phyloP scores from a whole-genome alignment of 2,329 filamentous ascomycete species.

The Pseudogymnoascus sp. region DNA sequence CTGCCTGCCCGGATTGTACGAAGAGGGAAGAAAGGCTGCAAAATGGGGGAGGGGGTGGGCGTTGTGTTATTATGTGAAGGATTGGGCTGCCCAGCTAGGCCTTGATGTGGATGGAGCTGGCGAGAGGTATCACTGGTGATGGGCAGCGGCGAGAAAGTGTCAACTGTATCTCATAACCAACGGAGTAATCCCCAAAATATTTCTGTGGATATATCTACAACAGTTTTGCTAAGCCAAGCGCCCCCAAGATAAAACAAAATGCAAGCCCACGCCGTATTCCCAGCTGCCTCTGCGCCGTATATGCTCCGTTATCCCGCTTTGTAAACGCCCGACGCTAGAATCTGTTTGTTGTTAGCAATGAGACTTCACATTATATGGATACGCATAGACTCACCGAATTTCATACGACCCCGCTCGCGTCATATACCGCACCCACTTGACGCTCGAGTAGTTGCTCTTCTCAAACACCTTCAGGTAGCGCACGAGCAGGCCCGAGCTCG shows the following conservation, averaged over 20 bases:
- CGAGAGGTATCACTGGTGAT: background rate
- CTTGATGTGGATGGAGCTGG: background rate
- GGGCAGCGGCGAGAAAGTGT: background rate
- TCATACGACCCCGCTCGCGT: conserved; percentile 96
- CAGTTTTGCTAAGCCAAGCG: background rate
- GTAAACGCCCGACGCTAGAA: conserved; percentile 4
- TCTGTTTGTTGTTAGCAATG: background rate
- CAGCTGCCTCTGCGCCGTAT: background rate
- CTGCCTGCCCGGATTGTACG: background rate
- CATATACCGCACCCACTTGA: conserved; percentile 99
- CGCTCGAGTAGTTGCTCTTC: conserved; percentile 97
- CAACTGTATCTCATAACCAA: background rate
- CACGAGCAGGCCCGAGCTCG: conserved; percentile 83
- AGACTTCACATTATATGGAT: background rate
- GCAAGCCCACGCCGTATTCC: conserved; percentile 2
- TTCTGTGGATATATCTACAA: background rate
- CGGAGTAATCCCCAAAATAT: background rate
- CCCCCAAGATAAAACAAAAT: background rate
- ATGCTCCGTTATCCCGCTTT: conserved; percentile 7
- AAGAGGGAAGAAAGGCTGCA: background rate
- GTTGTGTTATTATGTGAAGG: background rate
- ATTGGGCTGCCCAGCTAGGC: background rate
- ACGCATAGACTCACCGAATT: conserved; percentile 55
- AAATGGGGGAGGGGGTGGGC: background rate
- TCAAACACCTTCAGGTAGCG: conserved; percentile 98